phyloP scores from a whole-genome alignment of 1,284 basidiomycete genomes.

The Papiliotrema flavescens region DNA sequence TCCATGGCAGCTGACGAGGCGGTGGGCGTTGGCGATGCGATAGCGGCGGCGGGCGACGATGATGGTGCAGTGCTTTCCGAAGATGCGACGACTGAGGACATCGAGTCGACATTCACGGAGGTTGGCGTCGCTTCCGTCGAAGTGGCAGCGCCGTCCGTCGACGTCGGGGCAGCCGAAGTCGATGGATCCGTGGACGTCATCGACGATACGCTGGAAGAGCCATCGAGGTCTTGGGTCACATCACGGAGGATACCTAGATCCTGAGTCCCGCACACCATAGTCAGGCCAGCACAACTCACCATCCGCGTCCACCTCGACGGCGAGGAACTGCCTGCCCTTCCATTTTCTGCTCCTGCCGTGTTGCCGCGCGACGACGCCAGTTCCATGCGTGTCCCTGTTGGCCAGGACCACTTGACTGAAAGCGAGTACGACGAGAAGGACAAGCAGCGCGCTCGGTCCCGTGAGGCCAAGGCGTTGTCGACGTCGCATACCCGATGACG shows the following conservation, averaged over 20 bases:
- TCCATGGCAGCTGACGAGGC: neutral
- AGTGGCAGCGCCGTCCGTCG: neutral
- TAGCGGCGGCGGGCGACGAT: neutral
- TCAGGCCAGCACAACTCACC: neutral
- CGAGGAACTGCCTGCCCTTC: conserved; percentile 1
- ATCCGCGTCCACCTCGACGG: neutral
- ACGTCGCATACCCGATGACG: neutral
- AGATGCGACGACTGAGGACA: neutral
- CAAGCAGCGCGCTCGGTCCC: conserved; percentile 1
- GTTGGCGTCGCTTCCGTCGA: neutral
- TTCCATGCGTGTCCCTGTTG: neutral
- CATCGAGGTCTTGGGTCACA: too few species aligned
- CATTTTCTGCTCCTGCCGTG: conserved; percentile 3
- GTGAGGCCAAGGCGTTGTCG: neutral
- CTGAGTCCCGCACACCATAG: neutral
- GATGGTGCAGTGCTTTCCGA: neutral
- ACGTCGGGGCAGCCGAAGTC: neutral
- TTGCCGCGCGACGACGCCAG: neutral
- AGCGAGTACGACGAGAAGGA: neutral
- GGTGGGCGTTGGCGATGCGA: neutral
- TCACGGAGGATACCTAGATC: too few species aligned
- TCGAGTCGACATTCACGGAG: too few species aligned
- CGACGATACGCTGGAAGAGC: neutral
- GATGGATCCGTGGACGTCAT: neutral
- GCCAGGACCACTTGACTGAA: neutral